Conservation (phyloP, 2,329 filamentous ascomycete genomes). For the Coccinonectria pachysandricola region DNA sequence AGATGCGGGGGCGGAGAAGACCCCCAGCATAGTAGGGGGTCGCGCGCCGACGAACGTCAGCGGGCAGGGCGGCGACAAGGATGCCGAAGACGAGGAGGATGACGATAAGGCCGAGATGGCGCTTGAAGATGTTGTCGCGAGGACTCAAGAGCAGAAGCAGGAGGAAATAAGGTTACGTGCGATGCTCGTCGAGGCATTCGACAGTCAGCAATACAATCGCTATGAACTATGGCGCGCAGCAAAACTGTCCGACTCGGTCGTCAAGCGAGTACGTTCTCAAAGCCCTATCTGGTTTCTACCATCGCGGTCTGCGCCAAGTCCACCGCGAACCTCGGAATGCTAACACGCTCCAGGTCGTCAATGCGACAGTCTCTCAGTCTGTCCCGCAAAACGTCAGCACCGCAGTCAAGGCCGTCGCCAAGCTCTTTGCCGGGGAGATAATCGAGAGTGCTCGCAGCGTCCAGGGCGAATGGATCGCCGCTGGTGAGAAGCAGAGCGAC, state of each 20-base stretch:
- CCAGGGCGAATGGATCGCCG: constrained; percentile 59
- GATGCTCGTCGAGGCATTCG: constrained; percentile 55
- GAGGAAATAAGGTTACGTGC: constrained; percentile 47
- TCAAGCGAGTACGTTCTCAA: constrained; percentile 51
- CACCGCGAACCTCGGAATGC: not conserved
- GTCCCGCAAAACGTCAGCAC: constrained; percentile 64
- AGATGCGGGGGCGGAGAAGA: constrained; percentile 29
- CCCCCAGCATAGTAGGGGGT: constrained; percentile 33
- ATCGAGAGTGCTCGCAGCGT: constrained; percentile 62
- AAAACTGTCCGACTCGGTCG: constrained; percentile 57
- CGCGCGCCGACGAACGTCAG: constrained; percentile 33
- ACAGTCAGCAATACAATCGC: constrained; percentile 54
- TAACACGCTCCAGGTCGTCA: constrained; percentile 47
- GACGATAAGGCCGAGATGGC: constrained; percentile 46
- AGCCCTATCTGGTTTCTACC: not conserved
- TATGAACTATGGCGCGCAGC: constrained; percentile 63
- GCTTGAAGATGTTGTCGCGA: constrained; percentile 47
- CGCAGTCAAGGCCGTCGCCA: constrained; percentile 65
- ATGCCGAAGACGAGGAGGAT: constrained; percentile 46
- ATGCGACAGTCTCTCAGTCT: constrained; percentile 71
- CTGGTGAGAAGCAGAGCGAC: constrained; percentile 48
- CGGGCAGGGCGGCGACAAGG: constrained; percentile 34
- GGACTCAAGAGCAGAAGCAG: constrained; percentile 57
- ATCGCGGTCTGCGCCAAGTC: not conserved
- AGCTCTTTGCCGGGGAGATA: constrained; percentile 67